Conservation (phyloP, 768 basidiomycete species). For the Rhodotorula sphaerocarpa region DNA sequence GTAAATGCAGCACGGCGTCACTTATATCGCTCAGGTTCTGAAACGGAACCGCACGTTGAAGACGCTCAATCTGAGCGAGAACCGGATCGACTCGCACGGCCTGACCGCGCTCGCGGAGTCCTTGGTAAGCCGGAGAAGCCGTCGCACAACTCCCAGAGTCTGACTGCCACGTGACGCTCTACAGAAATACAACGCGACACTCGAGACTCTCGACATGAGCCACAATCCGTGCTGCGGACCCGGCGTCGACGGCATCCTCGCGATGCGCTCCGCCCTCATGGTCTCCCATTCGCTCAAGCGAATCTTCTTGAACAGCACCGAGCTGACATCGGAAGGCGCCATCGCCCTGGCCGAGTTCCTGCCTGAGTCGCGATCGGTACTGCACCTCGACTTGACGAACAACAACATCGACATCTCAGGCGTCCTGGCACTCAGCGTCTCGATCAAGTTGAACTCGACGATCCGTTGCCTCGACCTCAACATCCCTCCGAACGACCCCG, state of each 20-base stretch:
- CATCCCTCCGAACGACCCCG: conserved; percentile 54
- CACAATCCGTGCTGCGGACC: conserved; percentile 91
- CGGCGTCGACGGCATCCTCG: conserved; percentile 73
- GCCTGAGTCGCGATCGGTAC: conserved; percentile 72
- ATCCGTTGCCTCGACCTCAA: conserved; percentile 90
- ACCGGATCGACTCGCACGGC: conserved; percentile 76
- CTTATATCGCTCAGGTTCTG: conserved; percentile 85
- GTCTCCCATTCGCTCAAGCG: conserved; percentile 84
- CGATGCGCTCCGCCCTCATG: conserved; percentile 84
- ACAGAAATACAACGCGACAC: conserved; percentile 85
- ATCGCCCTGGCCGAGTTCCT: conserved; percentile 95
- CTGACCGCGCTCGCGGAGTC: conserved; percentile 78
- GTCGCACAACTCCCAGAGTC: background rate
- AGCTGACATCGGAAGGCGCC: conserved; percentile 70
- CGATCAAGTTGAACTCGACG: conserved; percentile 67
- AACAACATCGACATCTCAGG: conserved; percentile 68
- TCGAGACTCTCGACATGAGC: conserved; percentile 89
- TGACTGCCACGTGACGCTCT: background rate
- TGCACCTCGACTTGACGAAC: conserved; percentile 65
- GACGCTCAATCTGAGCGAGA: conserved; percentile 87
- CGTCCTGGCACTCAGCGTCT: conserved; percentile 80
- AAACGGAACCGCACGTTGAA: conserved; percentile 93
- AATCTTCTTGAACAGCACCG: conserved; percentile 77
- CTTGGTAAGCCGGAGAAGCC: conserved; percentile 50
- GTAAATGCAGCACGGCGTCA: conserved; percentile 56